phyloP scores from a whole-genome alignment of 371 early-diverging fungal species.

The Synchytrium microbalum region DNA sequence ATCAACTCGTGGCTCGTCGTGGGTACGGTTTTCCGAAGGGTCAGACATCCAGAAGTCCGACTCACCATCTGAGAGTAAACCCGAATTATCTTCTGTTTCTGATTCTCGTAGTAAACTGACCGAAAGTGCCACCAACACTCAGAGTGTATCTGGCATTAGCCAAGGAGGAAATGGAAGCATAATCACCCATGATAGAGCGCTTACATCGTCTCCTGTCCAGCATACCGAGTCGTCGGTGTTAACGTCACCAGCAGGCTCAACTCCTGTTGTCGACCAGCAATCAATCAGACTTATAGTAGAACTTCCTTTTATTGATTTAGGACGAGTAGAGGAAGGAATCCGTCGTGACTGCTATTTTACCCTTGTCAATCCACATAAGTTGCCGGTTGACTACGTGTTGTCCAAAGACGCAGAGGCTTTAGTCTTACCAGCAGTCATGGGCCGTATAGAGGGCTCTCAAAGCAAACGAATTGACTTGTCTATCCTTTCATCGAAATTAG shows the following conservation, averaged over 20 bases:
- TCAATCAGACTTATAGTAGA: slow-evolving; percentile 24
- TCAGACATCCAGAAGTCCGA: background rate
- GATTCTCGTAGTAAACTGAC: background rate
- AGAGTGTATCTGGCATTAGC: too few species aligned
- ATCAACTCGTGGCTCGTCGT: background rate
- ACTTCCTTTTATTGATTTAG: slow-evolving; percentile 31
- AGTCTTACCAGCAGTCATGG: background rate
- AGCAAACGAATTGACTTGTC: slow-evolving; percentile 53
- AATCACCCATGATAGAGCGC: background rate
- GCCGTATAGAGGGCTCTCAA: slow-evolving; percentile 35
- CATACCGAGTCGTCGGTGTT: background rate
- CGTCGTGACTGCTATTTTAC: slow-evolving; percentile 40
- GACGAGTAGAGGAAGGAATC: slow-evolving; percentile 29
- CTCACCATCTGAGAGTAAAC: background rate
- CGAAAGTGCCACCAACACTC: background rate
- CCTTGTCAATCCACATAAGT: slow-evolving; percentile 17
- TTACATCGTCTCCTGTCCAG: slow-evolving; percentile 7
- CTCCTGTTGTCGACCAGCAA: background rate
- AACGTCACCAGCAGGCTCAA: background rate
- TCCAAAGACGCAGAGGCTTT: background rate
- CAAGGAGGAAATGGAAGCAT: too few species aligned
- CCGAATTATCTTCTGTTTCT: background rate
- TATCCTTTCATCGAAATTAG: slow-evolving; percentile 40
- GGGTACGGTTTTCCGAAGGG: background rate
- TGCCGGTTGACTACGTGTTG: background rate